phyloP scores from a whole-genome alignment of 805 yeast genomes.

The Candida chauliodis region DNA sequence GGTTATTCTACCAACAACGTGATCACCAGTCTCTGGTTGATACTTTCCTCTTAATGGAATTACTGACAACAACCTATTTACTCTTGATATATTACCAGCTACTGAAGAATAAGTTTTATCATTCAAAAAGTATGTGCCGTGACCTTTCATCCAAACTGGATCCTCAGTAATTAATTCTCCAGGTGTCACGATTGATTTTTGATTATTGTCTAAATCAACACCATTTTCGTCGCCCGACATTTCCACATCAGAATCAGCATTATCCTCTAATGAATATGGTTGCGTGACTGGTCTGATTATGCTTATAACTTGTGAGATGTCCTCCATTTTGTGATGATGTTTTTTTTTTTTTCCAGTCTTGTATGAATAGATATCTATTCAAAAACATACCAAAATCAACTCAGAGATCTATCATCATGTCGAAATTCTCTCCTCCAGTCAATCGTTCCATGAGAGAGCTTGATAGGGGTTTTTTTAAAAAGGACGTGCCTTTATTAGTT shows the following conservation, averaged over 20 bases:
- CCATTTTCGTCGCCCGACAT: conserved; percentile 39
- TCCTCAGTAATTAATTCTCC: conserved; percentile 97
- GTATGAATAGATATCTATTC: conserved; percentile 6
- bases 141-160: conserved; percentile 98
- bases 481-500: conserved; percentile 57
- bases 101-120: conserved; percentile 83
- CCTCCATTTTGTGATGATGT: conserved; percentile 13
- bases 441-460: conserved; percentile 61
- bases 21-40: conserved; percentile 95
- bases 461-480: conserved; percentile 62
- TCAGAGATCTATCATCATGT: conserved; percentile 17
- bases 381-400: conserved; percentile 5
- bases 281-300: conserved; percentile 30
- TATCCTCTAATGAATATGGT: conserved; percentile 13
- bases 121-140: conserved; percentile 82
- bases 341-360: conserved; percentile 5
- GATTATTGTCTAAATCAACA: conserved; percentile 5
- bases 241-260: conserved; percentile 37
- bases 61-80: conserved; percentile 82
- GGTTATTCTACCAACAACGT: conserved; percentile 86
- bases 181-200: conserved; percentile 68
- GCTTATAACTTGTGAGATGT: conserved; percentile 30
- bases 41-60: conserved; percentile 83
- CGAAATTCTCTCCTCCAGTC: conserved; percentile 58
- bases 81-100: conserved; percentile 85